These are phyloP conservation scores for Rhododendron williamsianum DNA, from an alignment of 148 eudicot genomes.

Conservation along the genomic window DNA sequence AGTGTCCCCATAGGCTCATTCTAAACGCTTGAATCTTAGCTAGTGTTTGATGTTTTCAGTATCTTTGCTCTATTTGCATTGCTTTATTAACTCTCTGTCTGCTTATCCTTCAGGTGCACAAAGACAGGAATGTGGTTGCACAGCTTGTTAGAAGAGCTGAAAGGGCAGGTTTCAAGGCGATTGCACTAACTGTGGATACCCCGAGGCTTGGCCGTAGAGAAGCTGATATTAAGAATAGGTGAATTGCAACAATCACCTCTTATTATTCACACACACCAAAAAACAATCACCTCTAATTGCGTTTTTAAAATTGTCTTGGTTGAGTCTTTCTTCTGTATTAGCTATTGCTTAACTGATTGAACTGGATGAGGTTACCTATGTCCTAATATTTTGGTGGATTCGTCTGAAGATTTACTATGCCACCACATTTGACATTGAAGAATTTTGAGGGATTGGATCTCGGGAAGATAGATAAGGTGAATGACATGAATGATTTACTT, in stretches of 20 bases:
- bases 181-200: conserved; percentile 87
- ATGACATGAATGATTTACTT: neutral
- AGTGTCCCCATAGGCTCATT: neutral
- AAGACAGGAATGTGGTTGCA: conserved; percentile 58
- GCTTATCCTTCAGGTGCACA: conserved; percentile 41
- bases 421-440: conserved; percentile 55
- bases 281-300: neutral
- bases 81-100: neutral
- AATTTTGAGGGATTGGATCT: conserved; percentile 68
- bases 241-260: neutral
- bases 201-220: conserved; percentile 90
- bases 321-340: neutral
- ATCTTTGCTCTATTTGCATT: neutral
- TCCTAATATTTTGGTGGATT: neutral
- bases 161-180: conserved; percentile 88
- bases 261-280: neutral
- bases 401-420: conserved; percentile 58
- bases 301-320: neutral
- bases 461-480: conserved; percentile 50
- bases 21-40: neutral
- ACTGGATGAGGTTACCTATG: neutral
- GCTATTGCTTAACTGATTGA: neutral
- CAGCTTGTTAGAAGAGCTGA: conserved; percentile 90
- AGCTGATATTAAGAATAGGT: conserved; percentile 97
- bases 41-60: neutral